Conservation (phyloP, 1,139 yeast species). For the Debaryomyces robertsiae region DNA sequence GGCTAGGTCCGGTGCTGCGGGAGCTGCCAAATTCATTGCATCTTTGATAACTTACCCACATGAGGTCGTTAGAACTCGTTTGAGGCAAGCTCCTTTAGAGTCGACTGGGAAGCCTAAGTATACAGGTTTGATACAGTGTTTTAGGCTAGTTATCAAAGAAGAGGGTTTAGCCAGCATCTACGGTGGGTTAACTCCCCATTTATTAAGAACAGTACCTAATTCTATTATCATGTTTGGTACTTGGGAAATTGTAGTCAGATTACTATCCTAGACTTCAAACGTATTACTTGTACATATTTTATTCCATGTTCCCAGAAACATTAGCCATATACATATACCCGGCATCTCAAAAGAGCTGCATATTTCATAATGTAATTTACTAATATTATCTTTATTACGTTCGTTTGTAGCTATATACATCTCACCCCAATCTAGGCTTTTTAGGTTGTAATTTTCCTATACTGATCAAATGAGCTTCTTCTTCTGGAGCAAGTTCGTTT, state of each 20-base stretch:
- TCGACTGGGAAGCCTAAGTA: conserved; percentile 82
- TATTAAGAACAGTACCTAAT: conserved; percentile 95
- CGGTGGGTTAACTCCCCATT: conserved; percentile 96
- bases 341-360: background rate
- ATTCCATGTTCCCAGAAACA: background rate
- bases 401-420: background rate
- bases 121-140: conserved; percentile 86
- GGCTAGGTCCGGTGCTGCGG: conserved; percentile 97
- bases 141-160: conserved; percentile 77
- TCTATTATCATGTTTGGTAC: conserved; percentile 99
- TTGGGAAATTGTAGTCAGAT: conserved; percentile 88
- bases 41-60: conserved; percentile 95
- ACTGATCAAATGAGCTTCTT: conserved; percentile 13
- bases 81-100: conserved; percentile 86
- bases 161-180: conserved; percentile 94
- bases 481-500: conserved; percentile 17
- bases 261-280: conserved; percentile 44
- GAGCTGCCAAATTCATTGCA: conserved; percentile 92
- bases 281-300: conserved; percentile 5
- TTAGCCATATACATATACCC: too few species aligned
- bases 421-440: conserved; percentile 1
- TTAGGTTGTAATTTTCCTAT: conserved; percentile 5
- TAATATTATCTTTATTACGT: background rate
- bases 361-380: background rate
- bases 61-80: conserved; percentile 92